Evolutionary conservation across 345 rosid species (phyloP).

Genomic region (Pugionium dolabratum): DNA sequence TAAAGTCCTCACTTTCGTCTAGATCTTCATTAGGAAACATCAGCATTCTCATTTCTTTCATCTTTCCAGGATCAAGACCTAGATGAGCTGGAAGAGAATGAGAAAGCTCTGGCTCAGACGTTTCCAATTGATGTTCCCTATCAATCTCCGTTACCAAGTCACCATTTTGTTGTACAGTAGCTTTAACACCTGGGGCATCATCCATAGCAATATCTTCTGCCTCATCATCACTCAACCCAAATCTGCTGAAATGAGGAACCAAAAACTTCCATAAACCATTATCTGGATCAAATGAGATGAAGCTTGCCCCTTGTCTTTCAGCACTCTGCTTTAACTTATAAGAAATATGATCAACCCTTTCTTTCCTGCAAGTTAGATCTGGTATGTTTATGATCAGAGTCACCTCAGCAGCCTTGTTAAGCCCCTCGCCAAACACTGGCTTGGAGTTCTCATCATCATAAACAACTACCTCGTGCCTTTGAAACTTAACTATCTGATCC

Average conservation of each 20-base stretch:
- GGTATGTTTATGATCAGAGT: conserved; percentile 53
- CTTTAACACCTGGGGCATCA: conserved; percentile 51
- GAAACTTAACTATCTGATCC: conserved; percentile 70
- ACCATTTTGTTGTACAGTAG: conserved; percentile 45
- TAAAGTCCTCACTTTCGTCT: conserved; percentile 51
- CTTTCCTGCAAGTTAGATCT: conserved; percentile 32
- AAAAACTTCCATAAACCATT: conserved; percentile 75
- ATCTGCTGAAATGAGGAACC: conserved; percentile 90
- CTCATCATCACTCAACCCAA: conserved; percentile 91
- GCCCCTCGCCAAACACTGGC: conserved; percentile 77
- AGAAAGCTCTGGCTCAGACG: conserved; percentile 66
- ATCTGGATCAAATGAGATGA: conserved; percentile 62
- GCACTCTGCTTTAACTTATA: conserved; percentile 50
- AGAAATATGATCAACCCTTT: conserved; percentile 41
- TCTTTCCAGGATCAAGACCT: conserved; percentile 81
- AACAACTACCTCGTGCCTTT: conserved; percentile 68
- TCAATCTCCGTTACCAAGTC: conserved; percentile 46
- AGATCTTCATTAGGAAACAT: conserved; percentile 76
- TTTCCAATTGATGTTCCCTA: conserved; percentile 50
- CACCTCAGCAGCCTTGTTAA: conserved; percentile 91
- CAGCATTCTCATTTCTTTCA: conserved; percentile 92
- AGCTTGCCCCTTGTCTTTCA: conserved; percentile 75
- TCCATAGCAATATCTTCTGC: conserved; percentile 82
- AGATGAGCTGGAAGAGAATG: conserved; percentile 97
- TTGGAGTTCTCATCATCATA: conserved; percentile 75